A percentile compares a stretch with the other conserved stretches of the same genome.
Evolutionary conservation across 805 yeast genomes (phyloP).

Genomic region (Saturnispora serradocipensis): DNA sequence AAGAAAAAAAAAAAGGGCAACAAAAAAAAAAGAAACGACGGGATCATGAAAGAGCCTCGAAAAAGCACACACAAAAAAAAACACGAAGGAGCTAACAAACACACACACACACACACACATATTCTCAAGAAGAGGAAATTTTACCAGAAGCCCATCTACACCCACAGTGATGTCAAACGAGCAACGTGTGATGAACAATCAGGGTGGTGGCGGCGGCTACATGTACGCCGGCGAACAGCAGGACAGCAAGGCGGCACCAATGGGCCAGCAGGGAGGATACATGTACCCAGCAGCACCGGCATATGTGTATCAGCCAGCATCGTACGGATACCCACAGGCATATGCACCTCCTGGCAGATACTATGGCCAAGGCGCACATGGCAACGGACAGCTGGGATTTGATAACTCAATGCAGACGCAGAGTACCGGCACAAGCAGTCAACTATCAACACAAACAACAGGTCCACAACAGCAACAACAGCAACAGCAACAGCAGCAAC

Average conservation of each 20-base stretch:
- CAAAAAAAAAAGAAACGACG: neutral
- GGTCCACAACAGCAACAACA: slow-evolving; percentile 1
- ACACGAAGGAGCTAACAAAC: neutral
- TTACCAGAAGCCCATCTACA: neutral
- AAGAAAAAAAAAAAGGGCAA: neutral
- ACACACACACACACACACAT: neutral
- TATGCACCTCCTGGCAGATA: neutral
- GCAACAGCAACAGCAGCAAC: neutral
- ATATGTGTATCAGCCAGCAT: neutral
- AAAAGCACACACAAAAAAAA: neutral
- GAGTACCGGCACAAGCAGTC: neutral
- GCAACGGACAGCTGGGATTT: neutral
- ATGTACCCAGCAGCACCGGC: neutral
- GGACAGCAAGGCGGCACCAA: neutral
- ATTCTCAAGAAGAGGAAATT: neutral
- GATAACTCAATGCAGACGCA: neutral
- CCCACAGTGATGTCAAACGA: neutral
- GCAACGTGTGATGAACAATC: slow-evolving; percentile 1
- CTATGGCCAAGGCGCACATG: neutral
- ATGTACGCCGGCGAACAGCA: neutral
- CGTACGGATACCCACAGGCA: slow-evolving; percentile 1
- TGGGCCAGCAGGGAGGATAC: slow-evolving; percentile 1
- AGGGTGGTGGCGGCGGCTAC: neutral
- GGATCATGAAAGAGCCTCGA: neutral
- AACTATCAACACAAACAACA: neutral